Evolutionary conservation across 2,329 filamentous ascomycete species (phyloP), one percentile per base, ranked within the genome.

Genomic region (Lachnellula hyalina): DNA sequence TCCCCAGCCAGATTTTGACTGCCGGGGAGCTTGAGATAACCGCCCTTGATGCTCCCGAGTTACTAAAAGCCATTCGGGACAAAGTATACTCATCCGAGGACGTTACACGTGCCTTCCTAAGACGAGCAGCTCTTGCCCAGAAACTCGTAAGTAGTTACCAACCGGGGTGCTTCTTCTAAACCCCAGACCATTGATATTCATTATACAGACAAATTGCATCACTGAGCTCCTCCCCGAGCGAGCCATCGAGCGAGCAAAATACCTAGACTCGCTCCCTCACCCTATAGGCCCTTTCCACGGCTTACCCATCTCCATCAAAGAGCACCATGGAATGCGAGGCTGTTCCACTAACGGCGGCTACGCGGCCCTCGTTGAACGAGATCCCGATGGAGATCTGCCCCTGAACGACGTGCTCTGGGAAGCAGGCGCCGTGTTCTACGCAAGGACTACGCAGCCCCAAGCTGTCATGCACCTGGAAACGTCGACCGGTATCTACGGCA

Each of bases 401-500:
- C 14, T 42, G 5, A 41, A 41, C 12, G 21, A 50, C 7, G 41
- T 25, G 14, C 36, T 42, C 11, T 41, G 49, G 53, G 35, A 50
- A 12, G 49, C 53, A 3, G 53, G 49, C 32, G 42, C 48, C 4
- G 72, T 81, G 2, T 75, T 80, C 60, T 74, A 78, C 59, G 77
- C 71, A 38, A 68, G 77, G n/a, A 80, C 77, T 0, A 79, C 76
- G 7, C 65, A 78, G 53, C 78, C 78, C 4, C 78, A 80, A 61
- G 74, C 74, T 2, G 61, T 79, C 25, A 78, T 79, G 76, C 74
- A 77, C 52, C 64, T 78, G 2, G 77, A 79, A 60, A 77, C 75
- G 2, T 69, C 66, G 47, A 75, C 64, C 40, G 77, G 77, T 54
- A 61, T 79, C 9, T 77, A 74, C 51, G 68, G 68, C 62, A 67